These are phyloP conservation scores for Zopfochytrium polystomum DNA, from an alignment of 371 early-diverging fungal species.

Conservation along the genomic window DNA sequence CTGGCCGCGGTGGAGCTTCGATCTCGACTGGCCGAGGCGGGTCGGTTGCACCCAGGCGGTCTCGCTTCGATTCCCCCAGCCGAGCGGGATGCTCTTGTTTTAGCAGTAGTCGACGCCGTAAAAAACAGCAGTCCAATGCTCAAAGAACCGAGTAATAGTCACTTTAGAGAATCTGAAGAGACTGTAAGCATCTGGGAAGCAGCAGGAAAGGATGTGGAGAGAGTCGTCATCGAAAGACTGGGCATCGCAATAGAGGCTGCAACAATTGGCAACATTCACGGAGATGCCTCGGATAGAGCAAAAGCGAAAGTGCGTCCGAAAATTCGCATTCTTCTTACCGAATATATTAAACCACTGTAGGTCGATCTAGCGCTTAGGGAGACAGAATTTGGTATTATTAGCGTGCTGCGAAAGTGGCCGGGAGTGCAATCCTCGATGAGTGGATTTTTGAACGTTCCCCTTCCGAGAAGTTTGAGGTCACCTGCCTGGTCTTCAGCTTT, in stretches of 20 bases:
- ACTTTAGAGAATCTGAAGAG: background rate
- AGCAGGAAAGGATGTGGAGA: background rate
- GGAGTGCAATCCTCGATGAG: background rate
- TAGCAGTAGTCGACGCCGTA: background rate
- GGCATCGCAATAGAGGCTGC: background rate
- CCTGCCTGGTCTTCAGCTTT: background rate
- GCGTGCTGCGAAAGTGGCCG: background rate
- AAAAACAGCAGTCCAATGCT: background rate
- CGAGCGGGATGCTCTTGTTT: background rate
- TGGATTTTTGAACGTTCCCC: background rate
- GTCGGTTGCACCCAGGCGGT: background rate
- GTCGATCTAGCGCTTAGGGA: background rate
- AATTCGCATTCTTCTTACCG: background rate
- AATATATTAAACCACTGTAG: background rate
- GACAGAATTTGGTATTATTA: background rate
- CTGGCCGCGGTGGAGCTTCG: background rate
- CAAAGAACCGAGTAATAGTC: background rate
- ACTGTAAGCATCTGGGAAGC: background rate
- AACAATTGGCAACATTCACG: background rate
- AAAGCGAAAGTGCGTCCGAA: background rate
- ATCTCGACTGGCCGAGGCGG: background rate
- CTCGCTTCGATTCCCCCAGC: background rate
- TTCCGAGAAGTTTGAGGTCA: background rate
- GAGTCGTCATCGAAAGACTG: background rate
- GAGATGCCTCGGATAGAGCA: background rate